Evolutionary conservation across 2,329 filamentous ascomycete species (phyloP), one percentile per base, ranked within the genome.

Genomic region (Venturia pyrina): DNA sequence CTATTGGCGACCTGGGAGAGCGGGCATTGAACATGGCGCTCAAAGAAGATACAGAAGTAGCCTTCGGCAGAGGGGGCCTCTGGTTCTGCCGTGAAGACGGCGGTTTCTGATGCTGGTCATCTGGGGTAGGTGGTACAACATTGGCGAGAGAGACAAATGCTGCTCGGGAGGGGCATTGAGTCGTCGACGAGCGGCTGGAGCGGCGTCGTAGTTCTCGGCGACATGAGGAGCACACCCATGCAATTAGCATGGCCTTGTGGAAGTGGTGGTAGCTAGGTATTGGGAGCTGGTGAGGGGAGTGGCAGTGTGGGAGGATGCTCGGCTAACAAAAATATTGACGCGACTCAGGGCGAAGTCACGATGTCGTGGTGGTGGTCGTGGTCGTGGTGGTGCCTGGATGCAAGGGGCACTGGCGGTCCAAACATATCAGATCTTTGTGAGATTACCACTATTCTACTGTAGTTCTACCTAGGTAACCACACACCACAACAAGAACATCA

Each of bases 191-290:
- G 6, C 21, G 60, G 11, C 50, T 34, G 5, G 50, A 21, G 41
- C 65, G 59, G 24, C 56, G 48, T 11, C 24, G 61, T 15, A 66
- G 60, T 32, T 37, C 34, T 65, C 65, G 44, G 59, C 68, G 68
- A 65, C 68, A 69, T 66, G 43, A 50, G n/a, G 62, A 40, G 37
- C 62, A 64, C 10, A 64, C 32, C 64, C 24, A 62, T 63, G 57
- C 64, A 68, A 62, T 66, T 68, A 17, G 34, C 57, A 50, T 63
- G 28, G 11, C 53, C 53, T 53, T 28, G 21, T 28, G 21, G 48
- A 53, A 28, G 1, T 28, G 46, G 46, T 13, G 46, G 46, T n/a
- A 28, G 19, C 5, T 48, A 48, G 46, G n/a, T 11, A 28, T 24
- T 50, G 46, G 10, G 2, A n/a, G 46, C 19, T 50, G 46, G 46